A percentile compares a stretch with the other conserved stretches of the same genome.
phyloP scores from a whole-genome alignment of 345 rosid genomes.

The Eucalyptus dawsonii region DNA sequence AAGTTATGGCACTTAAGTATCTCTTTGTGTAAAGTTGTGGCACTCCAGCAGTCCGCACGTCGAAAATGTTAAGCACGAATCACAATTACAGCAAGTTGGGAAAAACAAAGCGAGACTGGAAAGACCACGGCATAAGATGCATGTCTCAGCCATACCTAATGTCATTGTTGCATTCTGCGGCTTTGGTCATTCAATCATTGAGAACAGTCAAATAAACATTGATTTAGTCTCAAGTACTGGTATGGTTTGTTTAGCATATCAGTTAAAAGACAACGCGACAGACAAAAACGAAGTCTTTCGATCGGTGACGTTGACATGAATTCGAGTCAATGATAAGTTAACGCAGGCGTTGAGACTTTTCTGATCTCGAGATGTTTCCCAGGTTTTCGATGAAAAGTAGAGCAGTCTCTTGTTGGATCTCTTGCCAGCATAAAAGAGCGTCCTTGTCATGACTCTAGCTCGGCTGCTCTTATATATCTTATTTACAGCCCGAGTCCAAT shows the following conservation, averaged over 20 bases:
- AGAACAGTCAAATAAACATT: too few species aligned
- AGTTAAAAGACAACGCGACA: neutral
- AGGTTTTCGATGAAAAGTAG: neutral
- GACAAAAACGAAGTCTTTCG: neutral
- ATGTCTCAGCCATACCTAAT: too few species aligned
- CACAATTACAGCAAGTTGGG: neutral
- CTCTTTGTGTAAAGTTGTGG: too few species aligned
- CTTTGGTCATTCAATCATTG: neutral
- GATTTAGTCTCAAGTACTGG: neutral
- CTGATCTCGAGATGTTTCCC: too few species aligned
- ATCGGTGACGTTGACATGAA: too few species aligned
- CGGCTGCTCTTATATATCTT: neutral
- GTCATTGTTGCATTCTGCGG: neutral
- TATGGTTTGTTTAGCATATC: neutral
- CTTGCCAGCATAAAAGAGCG: neutral
- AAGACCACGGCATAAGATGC: too few species aligned
- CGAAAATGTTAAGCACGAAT: neutral
- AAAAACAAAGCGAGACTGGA: neutral
- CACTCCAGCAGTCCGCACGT: too few species aligned
- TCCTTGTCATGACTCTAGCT: neutral
- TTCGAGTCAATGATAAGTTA: too few species aligned
- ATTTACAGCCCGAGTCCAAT: neutral
- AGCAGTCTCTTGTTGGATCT: neutral
- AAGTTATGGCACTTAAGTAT: too few species aligned
- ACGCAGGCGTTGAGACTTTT: too few species aligned